phyloP scores from a whole-genome alignment of 345 rosid genomes.

The Ricinus communis region DNA sequence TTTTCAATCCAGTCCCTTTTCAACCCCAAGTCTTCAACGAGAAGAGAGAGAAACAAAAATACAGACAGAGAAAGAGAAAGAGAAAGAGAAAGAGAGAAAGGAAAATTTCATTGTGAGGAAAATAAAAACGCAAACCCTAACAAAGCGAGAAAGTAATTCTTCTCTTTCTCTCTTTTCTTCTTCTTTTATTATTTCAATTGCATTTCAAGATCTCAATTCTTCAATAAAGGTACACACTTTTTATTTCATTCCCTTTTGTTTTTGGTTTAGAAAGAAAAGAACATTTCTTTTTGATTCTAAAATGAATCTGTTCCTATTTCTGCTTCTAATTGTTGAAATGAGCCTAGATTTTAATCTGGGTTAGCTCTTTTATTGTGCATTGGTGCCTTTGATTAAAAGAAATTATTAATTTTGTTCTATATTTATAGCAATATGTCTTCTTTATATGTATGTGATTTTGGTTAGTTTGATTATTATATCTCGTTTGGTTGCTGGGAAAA shows the following conservation, averaged over 20 bases:
- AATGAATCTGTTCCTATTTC: constrained; percentile 11
- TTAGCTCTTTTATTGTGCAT: constrained; percentile 26
- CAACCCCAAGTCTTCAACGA: constrained; percentile 21
- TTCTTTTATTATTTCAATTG: constrained; percentile 18
- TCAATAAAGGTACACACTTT: constrained; percentile 29
- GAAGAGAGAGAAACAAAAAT: constrained; percentile 28
- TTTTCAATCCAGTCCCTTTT: constrained; percentile 21
- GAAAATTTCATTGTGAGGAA: background rate
- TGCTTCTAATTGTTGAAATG: background rate
- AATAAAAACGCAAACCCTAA: constrained; percentile 3
- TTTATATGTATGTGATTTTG: constrained; percentile 1
- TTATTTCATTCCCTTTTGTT: no score
- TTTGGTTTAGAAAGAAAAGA: background rate
- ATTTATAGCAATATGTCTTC: no score
- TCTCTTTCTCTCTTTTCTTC: background rate
- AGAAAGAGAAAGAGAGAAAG: background rate
- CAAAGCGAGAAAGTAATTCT: constrained; percentile 17
- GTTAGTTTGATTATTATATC: background rate
- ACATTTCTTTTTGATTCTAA: background rate
- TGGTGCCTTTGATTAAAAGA: constrained; percentile 13
- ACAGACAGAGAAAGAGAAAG: constrained; percentile 16
- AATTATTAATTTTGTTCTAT: constrained; percentile 8
- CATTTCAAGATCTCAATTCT: constrained; percentile 43
- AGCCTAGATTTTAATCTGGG: constrained; percentile 19
- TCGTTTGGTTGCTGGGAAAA: constrained; percentile 37